Percentiles rank a stretch among this genome's conserved stretches.
phyloP scores from a whole-genome alignment of 2,329 filamentous ascomycete species.

The Neocucurbitaria cava region DNA sequence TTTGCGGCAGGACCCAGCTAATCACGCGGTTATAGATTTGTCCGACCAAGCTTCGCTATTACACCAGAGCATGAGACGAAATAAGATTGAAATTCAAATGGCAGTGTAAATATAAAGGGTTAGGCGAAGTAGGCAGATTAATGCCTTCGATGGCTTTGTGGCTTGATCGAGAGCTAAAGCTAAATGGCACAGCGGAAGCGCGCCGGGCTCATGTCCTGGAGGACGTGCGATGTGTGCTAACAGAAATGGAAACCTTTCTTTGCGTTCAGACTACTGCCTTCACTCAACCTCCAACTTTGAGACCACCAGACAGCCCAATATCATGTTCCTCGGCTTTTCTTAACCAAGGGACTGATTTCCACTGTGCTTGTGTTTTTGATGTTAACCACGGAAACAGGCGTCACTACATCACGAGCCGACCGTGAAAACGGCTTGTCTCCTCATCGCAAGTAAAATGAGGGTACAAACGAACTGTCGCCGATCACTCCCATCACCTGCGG shows the following conservation, averaged over 20 bases:
- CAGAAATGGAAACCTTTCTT: constrained; percentile 15
- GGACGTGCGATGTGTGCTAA: constrained; percentile 8
- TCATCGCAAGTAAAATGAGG: neutral
- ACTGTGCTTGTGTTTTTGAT: too few species aligned
- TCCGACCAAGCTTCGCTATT: constrained; percentile 79
- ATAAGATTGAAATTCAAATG: constrained; percentile 48
- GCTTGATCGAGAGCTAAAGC: too few species aligned
- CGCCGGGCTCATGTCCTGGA: too few species aligned
- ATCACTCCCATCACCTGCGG: neutral
- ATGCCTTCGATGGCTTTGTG: constrained; percentile 5
- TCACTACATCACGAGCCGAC: neutral
- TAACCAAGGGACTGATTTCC: too few species aligned
- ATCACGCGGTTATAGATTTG: constrained; percentile 47
- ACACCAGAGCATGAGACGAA: constrained; percentile 70
- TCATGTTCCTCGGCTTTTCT: too few species aligned
- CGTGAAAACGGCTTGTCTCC: neutral
- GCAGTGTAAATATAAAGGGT: constrained; percentile 22
- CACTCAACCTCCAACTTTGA: neutral
- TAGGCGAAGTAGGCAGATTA: neutral
- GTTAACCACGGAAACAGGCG: too few species aligned
- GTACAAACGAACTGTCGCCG: neutral
- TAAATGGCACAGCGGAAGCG: too few species aligned
- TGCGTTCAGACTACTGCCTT: constrained; percentile 3
- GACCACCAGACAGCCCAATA: too few species aligned
- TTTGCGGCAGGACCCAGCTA: constrained; percentile 2